Evolutionary conservation across 2,329 filamentous ascomycete genomes (phyloP).

Genomic region (Pochonia chlamydosporia): DNA sequence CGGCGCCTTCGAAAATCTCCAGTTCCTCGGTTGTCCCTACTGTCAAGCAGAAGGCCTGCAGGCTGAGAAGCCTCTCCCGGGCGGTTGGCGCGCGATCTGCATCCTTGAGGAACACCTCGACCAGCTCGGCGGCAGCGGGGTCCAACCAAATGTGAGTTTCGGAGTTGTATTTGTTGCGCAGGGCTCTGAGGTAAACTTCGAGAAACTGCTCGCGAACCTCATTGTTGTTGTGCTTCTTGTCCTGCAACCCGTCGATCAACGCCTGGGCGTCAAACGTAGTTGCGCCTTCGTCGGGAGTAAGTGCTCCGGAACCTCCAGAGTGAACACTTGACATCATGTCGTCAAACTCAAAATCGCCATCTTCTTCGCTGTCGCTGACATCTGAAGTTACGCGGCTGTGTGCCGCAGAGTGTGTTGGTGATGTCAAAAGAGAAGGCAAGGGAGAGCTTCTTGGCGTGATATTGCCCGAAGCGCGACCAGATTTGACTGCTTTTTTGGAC

Average conservation of each 20-base stretch:
- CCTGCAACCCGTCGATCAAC: conserved; percentile 64
- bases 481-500: conserved; percentile 60
- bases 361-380: conserved; percentile 47
- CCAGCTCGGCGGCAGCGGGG: conserved; percentile 50
- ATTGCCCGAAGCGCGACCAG: conserved; percentile 51
- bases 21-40: conserved; percentile 60
- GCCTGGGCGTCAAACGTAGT: conserved; percentile 55
- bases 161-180: conserved; percentile 41
- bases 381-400: conserved; percentile 60
- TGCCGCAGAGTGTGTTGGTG: conserved; percentile 52
- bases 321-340: conserved; percentile 38
- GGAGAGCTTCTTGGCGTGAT: conserved; percentile 55
- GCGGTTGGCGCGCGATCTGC: conserved; percentile 63
- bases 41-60: conserved; percentile 68
- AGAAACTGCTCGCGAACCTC: conserved; percentile 56
- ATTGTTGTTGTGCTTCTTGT: conserved; percentile 70
- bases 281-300: conserved; percentile 60
- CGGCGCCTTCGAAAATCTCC: conserved; percentile 24
- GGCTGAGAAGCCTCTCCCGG: conserved; percentile 62
- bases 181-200: conserved; percentile 34
- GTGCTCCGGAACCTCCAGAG: conserved; percentile 38
- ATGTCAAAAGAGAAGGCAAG: conserved; percentile 49
- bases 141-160: conserved; percentile 40
- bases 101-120: conserved; percentile 63
- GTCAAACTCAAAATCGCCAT: conserved; percentile 31